phyloP scores from a whole-genome alignment of 2,329 filamentous ascomycete species.

The Beauveria scarabaeidicola region DNA sequence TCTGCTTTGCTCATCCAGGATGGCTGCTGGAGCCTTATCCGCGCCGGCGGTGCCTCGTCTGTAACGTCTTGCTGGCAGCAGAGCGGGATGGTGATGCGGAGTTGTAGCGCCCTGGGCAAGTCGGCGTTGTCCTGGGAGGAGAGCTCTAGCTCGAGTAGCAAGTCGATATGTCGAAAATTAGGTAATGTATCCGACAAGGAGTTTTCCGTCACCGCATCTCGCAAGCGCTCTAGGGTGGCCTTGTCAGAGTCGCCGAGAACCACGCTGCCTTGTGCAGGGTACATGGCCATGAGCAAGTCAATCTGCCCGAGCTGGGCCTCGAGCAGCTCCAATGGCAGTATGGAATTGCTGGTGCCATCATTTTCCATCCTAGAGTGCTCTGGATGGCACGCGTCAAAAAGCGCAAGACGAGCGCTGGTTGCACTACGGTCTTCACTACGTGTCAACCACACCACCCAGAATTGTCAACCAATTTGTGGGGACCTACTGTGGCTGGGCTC shows the following conservation, averaged over 20 bases:
- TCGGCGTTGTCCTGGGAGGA: constrained; percentile 13
- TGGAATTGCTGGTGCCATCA: no score
- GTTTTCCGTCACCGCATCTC: neutral
- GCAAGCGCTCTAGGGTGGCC: constrained; percentile 14
- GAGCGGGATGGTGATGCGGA: constrained; percentile 29
- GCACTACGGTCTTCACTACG: no score
- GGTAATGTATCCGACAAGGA: neutral
- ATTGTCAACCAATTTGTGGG: no score
- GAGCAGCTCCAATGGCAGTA: constrained; percentile 34
- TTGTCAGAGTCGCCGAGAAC: constrained; percentile 18
- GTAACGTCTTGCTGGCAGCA: neutral
- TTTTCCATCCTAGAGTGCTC: neutral
- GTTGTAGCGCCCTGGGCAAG: constrained; percentile 16
- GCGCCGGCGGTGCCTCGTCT: constrained; percentile 31
- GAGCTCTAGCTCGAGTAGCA: neutral
- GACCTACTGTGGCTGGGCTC: no score
- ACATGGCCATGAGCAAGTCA: constrained; percentile 47
- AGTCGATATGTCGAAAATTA: neutral
- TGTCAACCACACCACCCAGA: no score
- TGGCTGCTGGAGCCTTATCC: constrained; percentile 38
- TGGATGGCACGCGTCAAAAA: neutral
- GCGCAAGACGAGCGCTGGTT: neutral
- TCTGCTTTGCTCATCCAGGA: constrained; percentile 44
- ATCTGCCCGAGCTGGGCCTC: constrained; percentile 40
- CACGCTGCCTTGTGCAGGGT: constrained; percentile 30